Conservation (phyloP, 108 stramenopile species). For the Cyclotella choctawhatcheeana region DNA sequence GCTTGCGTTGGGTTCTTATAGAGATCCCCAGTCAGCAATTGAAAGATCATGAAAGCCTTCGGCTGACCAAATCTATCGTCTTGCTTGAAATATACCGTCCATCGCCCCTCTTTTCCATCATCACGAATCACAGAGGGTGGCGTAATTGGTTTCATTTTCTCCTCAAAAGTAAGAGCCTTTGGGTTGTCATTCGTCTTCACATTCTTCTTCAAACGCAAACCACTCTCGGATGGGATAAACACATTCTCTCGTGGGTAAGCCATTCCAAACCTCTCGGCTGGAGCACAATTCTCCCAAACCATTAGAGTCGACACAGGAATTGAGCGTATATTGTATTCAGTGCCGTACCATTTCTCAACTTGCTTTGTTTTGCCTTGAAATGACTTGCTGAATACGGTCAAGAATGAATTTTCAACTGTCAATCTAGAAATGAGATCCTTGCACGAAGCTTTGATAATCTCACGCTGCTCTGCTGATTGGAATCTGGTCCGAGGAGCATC, state of each 20-base stretch:
- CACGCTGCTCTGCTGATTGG: conserved; percentile 57
- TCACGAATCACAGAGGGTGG: conserved; percentile 79
- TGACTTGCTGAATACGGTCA: conserved; percentile 75
- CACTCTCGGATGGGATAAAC: conserved; percentile 80
- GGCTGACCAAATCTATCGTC: conserved; percentile 85
- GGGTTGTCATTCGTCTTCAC: conserved; percentile 27
- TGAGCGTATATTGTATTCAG: conserved; percentile 65
- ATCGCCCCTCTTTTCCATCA: conserved; percentile 77
- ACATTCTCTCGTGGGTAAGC: conserved; percentile 69
- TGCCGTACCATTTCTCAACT: conserved; percentile 86
- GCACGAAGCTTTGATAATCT: conserved; percentile 45
- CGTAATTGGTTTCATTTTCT: conserved; percentile 65
- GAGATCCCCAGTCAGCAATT: conserved; percentile 69
- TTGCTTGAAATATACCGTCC: conserved; percentile 84
- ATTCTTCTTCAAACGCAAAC: conserved; percentile 67
- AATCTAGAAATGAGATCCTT: conserved; percentile 52
- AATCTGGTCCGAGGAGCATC: conserved; percentile 64
- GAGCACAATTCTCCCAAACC: conserved; percentile 61
- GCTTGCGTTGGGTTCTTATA: conserved; percentile 67
- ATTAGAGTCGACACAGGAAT: conserved; percentile 57
- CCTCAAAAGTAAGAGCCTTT: conserved; percentile 63
- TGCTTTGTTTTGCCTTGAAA: conserved; percentile 70
- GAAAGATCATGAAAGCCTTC: conserved; percentile 80
- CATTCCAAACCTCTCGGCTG: conserved; percentile 41
- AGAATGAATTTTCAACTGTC: conserved; percentile 74